phyloP scores from a whole-genome alignment of 805 yeast species.

The Candida sithepensis region DNA sequence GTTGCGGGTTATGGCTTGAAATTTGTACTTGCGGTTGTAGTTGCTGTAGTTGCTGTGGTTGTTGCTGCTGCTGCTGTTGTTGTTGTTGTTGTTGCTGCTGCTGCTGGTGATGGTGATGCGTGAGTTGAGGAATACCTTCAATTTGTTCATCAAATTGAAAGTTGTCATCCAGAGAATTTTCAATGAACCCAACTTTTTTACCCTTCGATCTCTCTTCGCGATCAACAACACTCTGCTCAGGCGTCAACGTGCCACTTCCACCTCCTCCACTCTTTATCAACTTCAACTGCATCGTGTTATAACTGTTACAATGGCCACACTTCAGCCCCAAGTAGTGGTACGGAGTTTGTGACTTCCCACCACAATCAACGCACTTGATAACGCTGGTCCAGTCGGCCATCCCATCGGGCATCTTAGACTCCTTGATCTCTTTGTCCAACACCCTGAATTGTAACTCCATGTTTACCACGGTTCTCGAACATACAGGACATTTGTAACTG shows the following conservation, averaged over 20 bases:
- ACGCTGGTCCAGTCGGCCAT: constrained; percentile 72
- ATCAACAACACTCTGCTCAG: neutral
- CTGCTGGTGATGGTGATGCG: neutral
- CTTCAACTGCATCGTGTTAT: constrained; percentile 75
- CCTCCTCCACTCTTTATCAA: constrained; percentile 60
- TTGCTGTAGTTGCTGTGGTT: neutral
- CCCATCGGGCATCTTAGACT: constrained; percentile 78
- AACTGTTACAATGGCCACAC: constrained; percentile 83
- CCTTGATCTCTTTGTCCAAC: constrained; percentile 74
- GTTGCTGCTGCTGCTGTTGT: neutral
- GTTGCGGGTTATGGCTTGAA: neutral
- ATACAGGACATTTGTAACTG: constrained; percentile 87
- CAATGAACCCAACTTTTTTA: constrained; percentile 10
- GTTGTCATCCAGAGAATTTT: constrained; percentile 30
- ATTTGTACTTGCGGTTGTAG: neutral
- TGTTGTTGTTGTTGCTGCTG: neutral
- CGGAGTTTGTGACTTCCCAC: constrained; percentile 67
- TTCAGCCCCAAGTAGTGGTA: constrained; percentile 85
- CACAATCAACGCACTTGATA: constrained; percentile 82
- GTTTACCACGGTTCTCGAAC: constrained; percentile 78
- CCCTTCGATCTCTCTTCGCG: constrained; percentile 1
- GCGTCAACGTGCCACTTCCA: constrained; percentile 12
- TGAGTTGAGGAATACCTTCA: constrained; percentile 2
- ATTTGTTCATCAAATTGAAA: constrained; percentile 29
- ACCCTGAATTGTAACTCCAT: constrained; percentile 88